phyloP scores from a whole-genome alignment of 805 yeast species.

The Myxozyma mucilagina region DNA sequence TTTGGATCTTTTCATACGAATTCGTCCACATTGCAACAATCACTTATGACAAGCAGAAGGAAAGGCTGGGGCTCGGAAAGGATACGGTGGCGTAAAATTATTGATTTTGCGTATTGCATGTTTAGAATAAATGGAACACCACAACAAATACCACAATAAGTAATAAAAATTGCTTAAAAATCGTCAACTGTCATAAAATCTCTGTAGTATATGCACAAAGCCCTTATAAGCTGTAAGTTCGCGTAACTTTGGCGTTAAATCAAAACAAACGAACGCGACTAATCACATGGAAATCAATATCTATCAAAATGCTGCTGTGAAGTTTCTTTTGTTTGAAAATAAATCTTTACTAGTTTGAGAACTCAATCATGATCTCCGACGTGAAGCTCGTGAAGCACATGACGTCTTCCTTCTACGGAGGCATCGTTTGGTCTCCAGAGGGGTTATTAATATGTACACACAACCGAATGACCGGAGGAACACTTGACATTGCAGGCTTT shows the following conservation, averaged over 20 bases:
- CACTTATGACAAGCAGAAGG: no score
- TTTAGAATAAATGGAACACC: neutral
- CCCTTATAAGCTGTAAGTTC: no score
- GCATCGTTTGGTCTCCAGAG: conserved; percentile 20
- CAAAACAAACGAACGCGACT: no score
- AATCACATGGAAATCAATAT: no score
- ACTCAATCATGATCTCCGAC: conserved; percentile 2
- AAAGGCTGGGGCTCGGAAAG: neutral
- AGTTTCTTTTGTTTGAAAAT: neutral
- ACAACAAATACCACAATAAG: neutral
- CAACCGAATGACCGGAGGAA: neutral
- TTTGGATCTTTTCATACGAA: no score
- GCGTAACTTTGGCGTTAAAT: no score
- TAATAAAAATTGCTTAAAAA: neutral
- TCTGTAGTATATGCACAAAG: no score
- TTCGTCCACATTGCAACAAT: no score
- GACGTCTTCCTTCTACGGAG: conserved; percentile 13
- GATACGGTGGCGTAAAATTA: neutral
- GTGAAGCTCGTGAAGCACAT: conserved; percentile 10
- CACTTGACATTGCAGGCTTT: conserved; percentile 1
- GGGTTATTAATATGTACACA: conserved; percentile 14
- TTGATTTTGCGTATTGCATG: neutral
- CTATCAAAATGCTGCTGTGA: no score
- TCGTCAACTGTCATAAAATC: neutral
- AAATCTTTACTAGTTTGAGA: neutral